These are phyloP conservation scores for Annulohypoxylon nitens DNA, from an alignment of 495 filamentous ascomycete species.

Conservation along the genomic window DNA sequence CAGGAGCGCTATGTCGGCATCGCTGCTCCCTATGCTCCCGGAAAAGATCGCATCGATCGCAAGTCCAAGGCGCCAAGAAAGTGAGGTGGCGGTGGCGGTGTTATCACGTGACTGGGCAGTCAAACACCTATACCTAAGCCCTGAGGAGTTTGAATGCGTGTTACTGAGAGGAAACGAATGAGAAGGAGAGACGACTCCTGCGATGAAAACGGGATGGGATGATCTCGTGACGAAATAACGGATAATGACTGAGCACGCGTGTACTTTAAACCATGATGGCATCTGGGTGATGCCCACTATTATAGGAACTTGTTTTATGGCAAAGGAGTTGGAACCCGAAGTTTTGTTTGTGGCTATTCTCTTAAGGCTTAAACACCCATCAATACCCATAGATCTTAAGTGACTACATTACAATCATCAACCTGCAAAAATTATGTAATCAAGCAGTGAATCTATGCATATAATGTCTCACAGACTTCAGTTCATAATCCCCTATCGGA, in stretches of 20 bases:
- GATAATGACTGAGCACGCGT: conserved; percentile 15
- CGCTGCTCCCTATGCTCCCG: conserved; percentile 80
- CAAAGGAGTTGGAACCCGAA: neutral
- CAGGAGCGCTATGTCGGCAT: conserved; percentile 62
- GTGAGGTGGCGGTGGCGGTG: conserved; percentile 28
- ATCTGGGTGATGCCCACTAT: neutral
- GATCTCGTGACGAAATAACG: conserved; percentile 25
- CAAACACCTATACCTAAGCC: neutral
- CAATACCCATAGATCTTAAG: conserved; percentile 2
- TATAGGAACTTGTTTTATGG: neutral
- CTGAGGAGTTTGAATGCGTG: neutral
- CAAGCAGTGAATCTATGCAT: neutral
- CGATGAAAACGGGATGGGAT: neutral
- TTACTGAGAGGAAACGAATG: neutral
- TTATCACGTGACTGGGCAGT: neutral
- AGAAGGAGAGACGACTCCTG: neutral
- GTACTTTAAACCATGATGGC: conserved; percentile 7
- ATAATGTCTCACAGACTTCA: neutral
- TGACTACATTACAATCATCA: too few species aligned
- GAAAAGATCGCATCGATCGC: conserved; percentile 73
- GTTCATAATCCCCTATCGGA: neutral
- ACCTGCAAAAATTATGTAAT: neutral
- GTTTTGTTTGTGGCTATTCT: neutral
- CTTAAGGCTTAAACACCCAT: neutral
- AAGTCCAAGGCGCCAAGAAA: conserved; percentile 57